phyloP scores from a whole-genome alignment of 1,284 basidiomycete species.

The Cryptococcus sp. region DNA sequence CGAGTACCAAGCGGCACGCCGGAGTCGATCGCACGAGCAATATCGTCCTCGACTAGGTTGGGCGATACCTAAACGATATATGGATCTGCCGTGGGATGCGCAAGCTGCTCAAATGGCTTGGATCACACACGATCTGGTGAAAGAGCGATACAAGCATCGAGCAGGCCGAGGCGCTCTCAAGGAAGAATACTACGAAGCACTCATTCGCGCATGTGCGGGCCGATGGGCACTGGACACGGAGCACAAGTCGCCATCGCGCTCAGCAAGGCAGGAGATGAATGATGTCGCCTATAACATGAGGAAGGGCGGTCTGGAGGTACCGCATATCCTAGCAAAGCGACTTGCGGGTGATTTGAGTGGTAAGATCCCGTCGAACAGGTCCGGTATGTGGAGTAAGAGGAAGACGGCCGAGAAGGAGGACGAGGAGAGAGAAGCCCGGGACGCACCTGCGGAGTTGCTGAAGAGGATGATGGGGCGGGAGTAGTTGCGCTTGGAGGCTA shows the following conservation, averaged over 20 bases:
- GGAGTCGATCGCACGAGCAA: background rate
- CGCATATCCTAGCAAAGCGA: slow-evolving; percentile 3
- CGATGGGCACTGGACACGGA: slow-evolving; percentile 20
- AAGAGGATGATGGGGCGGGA: slow-evolving; percentile 5
- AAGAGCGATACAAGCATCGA: slow-evolving; percentile 2
- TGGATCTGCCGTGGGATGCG: slow-evolving; percentile 4
- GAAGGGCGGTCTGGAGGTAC: slow-evolving; percentile 13
- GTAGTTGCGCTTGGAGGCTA: background rate
- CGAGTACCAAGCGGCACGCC: slow-evolving; percentile 10
- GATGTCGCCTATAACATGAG: slow-evolving; percentile 19
- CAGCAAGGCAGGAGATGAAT: slow-evolving; percentile 14
- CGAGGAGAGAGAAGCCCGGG: background rate
- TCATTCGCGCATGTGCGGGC: slow-evolving; percentile 19
- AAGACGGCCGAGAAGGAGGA: background rate
- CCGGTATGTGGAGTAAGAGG: background rate
- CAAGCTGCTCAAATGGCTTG: slow-evolving; percentile 23
- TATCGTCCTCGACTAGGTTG: slow-evolving; percentile 8
- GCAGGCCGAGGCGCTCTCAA: slow-evolving; percentile 2
- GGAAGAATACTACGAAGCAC: slow-evolving; percentile 23
- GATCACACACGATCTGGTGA: slow-evolving; percentile 7
- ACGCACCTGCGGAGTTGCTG: slow-evolving; percentile 5
- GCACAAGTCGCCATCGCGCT: slow-evolving; percentile 1
- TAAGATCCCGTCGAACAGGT: background rate
- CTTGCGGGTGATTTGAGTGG: background rate
- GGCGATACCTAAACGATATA: background rate